Evolutionary conservation across 805 yeast species (phyloP).

Genomic region (Grigorovia jiainica): DNA sequence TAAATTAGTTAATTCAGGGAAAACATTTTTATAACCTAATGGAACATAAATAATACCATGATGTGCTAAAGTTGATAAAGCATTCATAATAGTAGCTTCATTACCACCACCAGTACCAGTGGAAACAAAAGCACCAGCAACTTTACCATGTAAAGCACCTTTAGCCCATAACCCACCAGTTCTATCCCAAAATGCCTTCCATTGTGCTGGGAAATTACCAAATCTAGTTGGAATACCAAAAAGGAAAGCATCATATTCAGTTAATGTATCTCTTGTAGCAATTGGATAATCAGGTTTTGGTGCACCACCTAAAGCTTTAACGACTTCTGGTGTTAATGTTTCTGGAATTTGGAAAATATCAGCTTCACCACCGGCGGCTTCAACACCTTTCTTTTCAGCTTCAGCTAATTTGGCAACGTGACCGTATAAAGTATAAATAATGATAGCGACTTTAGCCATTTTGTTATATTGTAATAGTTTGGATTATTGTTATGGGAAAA

Average conservation of each 20-base stretch:
- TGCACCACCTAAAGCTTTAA: constrained; percentile 52
- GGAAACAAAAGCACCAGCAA: constrained; percentile 62
- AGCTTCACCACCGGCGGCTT: constrained; percentile 59
- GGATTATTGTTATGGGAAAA: neutral
- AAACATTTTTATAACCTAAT: constrained; percentile 55
- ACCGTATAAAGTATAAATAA: constrained; percentile 75
- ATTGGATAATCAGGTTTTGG: constrained; percentile 54
- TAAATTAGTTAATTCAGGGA: constrained; percentile 44
- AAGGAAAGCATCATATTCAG: constrained; percentile 65
- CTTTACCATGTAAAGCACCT: constrained; percentile 66
- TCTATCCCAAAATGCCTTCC: constrained; percentile 65
- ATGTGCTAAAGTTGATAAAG: constrained; percentile 58
- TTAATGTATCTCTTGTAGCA: constrained; percentile 50
- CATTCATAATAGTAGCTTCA: constrained; percentile 58
- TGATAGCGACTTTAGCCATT: constrained; percentile 49
- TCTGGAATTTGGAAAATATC: constrained; percentile 74
- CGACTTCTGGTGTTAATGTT: constrained; percentile 56
- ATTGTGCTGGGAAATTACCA: constrained; percentile 74
- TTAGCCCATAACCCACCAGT: constrained; percentile 74
- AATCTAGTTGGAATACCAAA: constrained; percentile 84
- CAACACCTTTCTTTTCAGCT: constrained; percentile 59
- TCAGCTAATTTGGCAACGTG: constrained; percentile 66
- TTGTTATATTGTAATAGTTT: neutral
- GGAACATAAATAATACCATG: constrained; percentile 79
- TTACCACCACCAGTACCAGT: constrained; percentile 84